phyloP scores from a whole-genome alignment of 148 eudicot genomes.

The Beta vulgaris region DNA sequence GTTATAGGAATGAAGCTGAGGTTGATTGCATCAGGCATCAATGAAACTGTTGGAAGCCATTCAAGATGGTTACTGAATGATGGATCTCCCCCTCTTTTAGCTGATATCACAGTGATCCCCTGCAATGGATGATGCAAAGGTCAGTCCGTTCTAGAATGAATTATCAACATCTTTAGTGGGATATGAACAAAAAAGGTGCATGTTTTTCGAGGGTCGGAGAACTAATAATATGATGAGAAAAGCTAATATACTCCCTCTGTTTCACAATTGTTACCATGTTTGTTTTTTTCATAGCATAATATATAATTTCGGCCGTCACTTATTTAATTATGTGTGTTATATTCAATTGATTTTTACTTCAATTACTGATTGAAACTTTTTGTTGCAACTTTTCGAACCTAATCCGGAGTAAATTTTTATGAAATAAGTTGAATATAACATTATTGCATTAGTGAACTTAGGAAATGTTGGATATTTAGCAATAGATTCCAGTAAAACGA shows the following conservation, averaged over 20 bases:
- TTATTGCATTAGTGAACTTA: too few relatives aligned
- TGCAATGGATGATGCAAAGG: constrained; percentile 20
- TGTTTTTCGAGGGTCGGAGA: not conserved
- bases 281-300: too few relatives aligned
- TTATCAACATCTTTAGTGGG: not conserved
- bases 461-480: too few relatives aligned
- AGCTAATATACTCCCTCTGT: not conserved
- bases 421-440: too few relatives aligned
- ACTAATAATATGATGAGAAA: not conserved
- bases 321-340: too few relatives aligned
- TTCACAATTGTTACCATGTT: too few relatives aligned
- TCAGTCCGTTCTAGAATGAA: not conserved
- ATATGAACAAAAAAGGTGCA: not conserved
- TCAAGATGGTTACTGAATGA: constrained; percentile 49
- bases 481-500: too few relatives aligned
- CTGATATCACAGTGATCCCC: constrained; percentile 78
- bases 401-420: too few relatives aligned
- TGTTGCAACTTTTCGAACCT: too few relatives aligned
- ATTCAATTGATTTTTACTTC: too few relatives aligned
- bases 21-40: constrained; percentile 62
- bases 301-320: too few relatives aligned
- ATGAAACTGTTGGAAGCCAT: constrained; percentile 76
- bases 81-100: constrained; percentile 73
- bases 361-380: too few relatives aligned
- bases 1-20: constrained; percentile 82